A percentile compares a stretch with the other conserved stretches of the same genome.
Evolutionary conservation across 164 flowering plant species (phyloP).

Genomic region (Vitis labrusca): DNA sequence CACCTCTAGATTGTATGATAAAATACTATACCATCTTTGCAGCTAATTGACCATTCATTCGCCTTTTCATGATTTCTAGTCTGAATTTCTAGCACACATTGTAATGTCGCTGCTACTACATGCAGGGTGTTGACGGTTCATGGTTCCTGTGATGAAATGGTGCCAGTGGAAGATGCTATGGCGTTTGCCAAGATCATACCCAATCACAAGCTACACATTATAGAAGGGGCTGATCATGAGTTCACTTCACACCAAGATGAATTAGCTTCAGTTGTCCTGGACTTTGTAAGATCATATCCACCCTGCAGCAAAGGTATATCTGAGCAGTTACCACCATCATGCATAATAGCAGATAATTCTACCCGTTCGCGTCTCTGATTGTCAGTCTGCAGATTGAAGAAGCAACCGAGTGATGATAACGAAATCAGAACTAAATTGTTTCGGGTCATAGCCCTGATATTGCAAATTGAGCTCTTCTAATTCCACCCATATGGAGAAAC

Average conservation of each 20-base stretch:
- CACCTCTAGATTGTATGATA: no score
- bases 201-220: conserved; percentile 53
- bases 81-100: no score
- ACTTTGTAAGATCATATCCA: conserved; percentile 31
- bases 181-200: conserved; percentile 52
- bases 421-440: background rate
- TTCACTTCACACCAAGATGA: conserved; percentile 53
- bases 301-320: conserved; percentile 2
- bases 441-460: background rate
- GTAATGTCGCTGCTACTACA: background rate
- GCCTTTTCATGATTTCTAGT: background rate
- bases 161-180: conserved; percentile 52
- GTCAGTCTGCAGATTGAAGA: no score
- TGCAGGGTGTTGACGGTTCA: conserved; percentile 74
- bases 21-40: no score
- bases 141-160: conserved; percentile 57
- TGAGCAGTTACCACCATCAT: background rate
- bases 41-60: background rate
- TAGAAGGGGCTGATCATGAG: conserved; percentile 67
- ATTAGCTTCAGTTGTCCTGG: conserved; percentile 40
- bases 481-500: no score
- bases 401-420: no score
- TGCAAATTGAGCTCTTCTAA: background rate
- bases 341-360: background rate
- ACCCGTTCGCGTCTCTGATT: conserved; percentile 17